phyloP scores from a whole-genome alignment of 2,329 filamentous ascomycete species.

The Colletotrichum caudatum region DNA sequence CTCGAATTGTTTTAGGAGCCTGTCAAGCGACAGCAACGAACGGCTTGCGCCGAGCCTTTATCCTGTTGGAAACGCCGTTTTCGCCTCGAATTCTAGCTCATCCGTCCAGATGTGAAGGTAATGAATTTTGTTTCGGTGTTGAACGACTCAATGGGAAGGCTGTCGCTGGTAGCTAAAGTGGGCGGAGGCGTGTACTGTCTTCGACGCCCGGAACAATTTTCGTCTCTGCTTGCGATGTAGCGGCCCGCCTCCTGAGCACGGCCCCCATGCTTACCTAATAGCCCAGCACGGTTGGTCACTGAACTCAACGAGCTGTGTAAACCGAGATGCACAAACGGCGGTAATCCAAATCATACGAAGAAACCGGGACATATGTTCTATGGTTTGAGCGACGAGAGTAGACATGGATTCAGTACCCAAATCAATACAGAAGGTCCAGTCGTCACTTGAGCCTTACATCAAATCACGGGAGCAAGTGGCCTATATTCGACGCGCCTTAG shows the following conservation, averaged over 20 bases:
- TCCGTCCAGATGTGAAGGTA: constrained; percentile 10
- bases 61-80: constrained; percentile 34
- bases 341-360: background rate
- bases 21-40: constrained; percentile 36
- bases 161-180: constrained; percentile 18
- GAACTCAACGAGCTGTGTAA: constrained; percentile 13
- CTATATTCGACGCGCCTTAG: constrained; percentile 67
- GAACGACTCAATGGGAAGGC: constrained; percentile 23
- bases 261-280: too few species aligned
- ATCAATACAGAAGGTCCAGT: constrained; percentile 54
- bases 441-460: constrained; percentile 63
- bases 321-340: background rate
- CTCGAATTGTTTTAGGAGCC: constrained; percentile 29
- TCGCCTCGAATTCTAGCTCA: constrained; percentile 4
- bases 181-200: constrained; percentile 30
- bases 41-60: constrained; percentile 37
- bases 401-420: constrained; percentile 50
- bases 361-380: background rate
- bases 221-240: constrained; percentile 21
- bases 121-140: constrained; percentile 1
- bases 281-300: background rate
- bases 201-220: constrained; percentile 38
- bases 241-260: too few species aligned
- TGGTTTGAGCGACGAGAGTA: background rate
- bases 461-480: constrained; percentile 68